Base-by-base conservation (phyloP, 2,329 filamentous ascomycete species). In the Epichloe hybrida region DNA sequence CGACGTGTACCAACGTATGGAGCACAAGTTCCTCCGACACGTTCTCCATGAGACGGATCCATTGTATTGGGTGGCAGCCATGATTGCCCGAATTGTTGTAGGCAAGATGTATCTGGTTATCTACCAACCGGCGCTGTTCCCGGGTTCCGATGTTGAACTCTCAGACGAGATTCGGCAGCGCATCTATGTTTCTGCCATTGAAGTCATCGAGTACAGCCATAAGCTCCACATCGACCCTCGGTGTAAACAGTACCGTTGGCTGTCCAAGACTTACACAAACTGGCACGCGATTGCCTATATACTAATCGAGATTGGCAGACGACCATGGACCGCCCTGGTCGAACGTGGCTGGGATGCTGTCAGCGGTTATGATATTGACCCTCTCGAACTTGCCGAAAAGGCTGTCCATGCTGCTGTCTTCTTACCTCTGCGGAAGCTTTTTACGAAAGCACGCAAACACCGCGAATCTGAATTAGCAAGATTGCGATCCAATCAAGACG, bases 21-120 rank as follows among this genome's bases (percentile, higher is more conserved):
- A 81, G 56, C 64, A 72, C 39, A 73, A 72, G 50, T 80, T 80
- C 55, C 65, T 81, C 20, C 66, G 66, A 38, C 69, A 80, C 51
- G 74, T 73, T 48, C 65, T 76, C 51, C 70, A 73, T 59, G 62
- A 68, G 42, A 67, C 58, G 55, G 64, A 77, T 44, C 72, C 76
- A 0, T 67, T 87, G 1, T 81, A 81, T 55, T 87, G 83, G 81
- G 77, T 85, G 27, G 77, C 77, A 7, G 81, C 79, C 4, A 84
- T 84, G 31, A 73, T 87, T 23, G 76, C 80, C 3, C 78, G 84
- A 9, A 72, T 91, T 35, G 80, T 90, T 54, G 78, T 89, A 67
- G 81, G 82, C 46, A 91, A 89, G 66, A 80, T 89, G 71, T 87
- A 83, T 69, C 73, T 93, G 37, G 76, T 89, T 53, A 76, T 88